phyloP scores from a whole-genome alignment of 2,329 filamentous ascomycete species.

The Aspergillus alliaceus region DNA sequence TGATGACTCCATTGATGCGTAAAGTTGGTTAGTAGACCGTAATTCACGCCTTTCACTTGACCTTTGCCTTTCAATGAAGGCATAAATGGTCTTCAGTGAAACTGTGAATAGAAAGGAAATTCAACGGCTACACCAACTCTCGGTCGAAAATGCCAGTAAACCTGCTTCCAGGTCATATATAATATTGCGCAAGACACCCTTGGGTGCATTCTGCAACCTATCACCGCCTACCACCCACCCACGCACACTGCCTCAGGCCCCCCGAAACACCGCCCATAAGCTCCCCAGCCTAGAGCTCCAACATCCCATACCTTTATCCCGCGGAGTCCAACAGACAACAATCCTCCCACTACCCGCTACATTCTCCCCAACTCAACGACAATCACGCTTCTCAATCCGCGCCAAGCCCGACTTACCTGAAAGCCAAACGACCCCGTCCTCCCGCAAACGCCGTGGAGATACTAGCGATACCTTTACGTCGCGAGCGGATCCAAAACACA shows the following conservation, averaged over 20 bases:
- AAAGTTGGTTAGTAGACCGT: not conserved
- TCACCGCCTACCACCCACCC: not conserved
- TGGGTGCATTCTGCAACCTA: not conserved
- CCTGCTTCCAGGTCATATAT: too few species aligned
- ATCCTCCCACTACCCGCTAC: not conserved
- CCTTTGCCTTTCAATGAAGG: not conserved
- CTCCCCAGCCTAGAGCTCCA: not conserved
- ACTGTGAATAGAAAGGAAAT: not conserved
- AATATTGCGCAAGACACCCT: too few species aligned
- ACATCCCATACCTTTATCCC: not conserved
- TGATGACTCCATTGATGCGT: slow-evolving; percentile 5
- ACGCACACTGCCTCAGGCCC: not conserved
- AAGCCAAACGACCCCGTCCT: not conserved
- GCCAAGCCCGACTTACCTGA: not conserved
- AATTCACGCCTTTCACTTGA: not conserved
- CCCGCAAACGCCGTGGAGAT: not conserved
- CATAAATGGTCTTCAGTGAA: not conserved
- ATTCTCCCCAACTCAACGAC: not conserved
- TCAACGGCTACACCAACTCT: not conserved
- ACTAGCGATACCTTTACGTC: not conserved
- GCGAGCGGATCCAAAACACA: not conserved
- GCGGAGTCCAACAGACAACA: not conserved
- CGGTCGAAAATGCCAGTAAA: not conserved
- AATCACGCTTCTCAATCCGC: not conserved
- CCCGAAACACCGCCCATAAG: not conserved